These are phyloP conservation scores for Penicillium goetzii DNA, from an alignment of 495 filamentous ascomycete species.

Conservation along the genomic window DNA sequence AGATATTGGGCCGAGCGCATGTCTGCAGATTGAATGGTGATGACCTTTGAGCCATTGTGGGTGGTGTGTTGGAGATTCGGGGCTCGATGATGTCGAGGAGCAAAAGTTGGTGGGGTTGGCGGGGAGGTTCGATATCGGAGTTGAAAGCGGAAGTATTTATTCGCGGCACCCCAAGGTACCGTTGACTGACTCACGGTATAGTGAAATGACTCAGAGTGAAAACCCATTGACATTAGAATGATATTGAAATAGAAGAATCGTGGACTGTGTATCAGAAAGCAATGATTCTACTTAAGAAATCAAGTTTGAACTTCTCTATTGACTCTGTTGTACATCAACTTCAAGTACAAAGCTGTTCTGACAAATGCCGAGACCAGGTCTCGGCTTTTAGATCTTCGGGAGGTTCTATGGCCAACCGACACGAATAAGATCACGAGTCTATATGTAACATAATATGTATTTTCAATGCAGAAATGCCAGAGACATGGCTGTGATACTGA, in stretches of 20 bases:
- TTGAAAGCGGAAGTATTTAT: constrained; percentile 21
- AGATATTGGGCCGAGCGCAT: constrained; percentile 83
- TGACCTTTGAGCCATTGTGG: constrained; percentile 44
- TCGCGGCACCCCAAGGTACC: neutral
- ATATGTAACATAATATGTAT: constrained; percentile 17
- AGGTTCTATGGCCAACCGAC: neutral
- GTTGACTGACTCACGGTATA: constrained; percentile 7
- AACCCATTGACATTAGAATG: neutral
- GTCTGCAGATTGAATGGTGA: constrained; percentile 73
- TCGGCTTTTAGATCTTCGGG: neutral
- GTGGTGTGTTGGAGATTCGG: constrained; percentile 3
- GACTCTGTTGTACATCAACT: neutral
- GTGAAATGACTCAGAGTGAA: constrained; percentile 12
- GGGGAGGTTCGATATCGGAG: constrained; percentile 28
- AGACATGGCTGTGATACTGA: constrained; percentile 21
- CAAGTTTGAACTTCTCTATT: neutral
- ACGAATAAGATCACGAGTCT: constrained; percentile 6
- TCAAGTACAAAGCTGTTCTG: neutral
- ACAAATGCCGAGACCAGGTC: neutral
- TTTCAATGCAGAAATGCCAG: constrained; percentile 21
- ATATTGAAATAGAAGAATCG: neutral
- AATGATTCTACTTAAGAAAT: neutral
- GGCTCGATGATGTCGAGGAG: constrained; percentile 10
- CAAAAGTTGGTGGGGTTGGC: constrained; percentile 32
- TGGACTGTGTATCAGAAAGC: neutral